phyloP scores from a whole-genome alignment of 73 alveolate genomes.

The Paramecium pentaurelia region DNA sequence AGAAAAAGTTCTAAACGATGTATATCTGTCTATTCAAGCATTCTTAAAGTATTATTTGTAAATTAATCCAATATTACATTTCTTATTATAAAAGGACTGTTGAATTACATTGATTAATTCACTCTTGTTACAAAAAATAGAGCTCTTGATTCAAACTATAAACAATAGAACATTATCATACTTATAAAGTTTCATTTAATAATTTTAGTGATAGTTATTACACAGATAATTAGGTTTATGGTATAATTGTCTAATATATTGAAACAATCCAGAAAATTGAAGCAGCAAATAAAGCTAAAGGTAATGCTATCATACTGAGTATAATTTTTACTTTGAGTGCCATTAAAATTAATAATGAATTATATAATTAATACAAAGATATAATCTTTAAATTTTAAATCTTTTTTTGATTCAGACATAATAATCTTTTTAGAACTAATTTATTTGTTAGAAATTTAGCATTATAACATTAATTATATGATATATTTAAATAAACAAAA shows the following conservation, averaged over 20 bases:
- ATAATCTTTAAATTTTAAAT: background rate
- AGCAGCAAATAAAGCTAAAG: background rate
- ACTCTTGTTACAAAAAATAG: background rate
- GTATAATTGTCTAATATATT: background rate
- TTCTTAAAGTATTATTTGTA: background rate
- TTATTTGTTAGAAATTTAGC: too few relatives aligned
- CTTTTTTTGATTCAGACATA: background rate
- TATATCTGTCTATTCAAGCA: background rate
- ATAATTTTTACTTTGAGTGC: background rate
- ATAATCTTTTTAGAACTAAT: background rate
- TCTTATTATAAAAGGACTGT: background rate
- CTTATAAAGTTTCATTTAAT: background rate
- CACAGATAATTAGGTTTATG: background rate
- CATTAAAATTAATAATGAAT: background rate
- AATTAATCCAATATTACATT: background rate
- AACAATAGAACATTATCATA: background rate
- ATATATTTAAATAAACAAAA: too few relatives aligned
- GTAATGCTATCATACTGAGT: background rate
- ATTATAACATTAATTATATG: too few relatives aligned
- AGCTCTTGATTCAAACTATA: background rate
- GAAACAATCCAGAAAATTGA: background rate
- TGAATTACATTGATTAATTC: background rate
- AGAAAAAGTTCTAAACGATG: background rate
- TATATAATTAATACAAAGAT: background rate
- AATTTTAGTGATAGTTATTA: background rate